phyloP scores from a whole-genome alignment of 1,284 basidiomycete species.

The Marasmius oreades region DNA sequence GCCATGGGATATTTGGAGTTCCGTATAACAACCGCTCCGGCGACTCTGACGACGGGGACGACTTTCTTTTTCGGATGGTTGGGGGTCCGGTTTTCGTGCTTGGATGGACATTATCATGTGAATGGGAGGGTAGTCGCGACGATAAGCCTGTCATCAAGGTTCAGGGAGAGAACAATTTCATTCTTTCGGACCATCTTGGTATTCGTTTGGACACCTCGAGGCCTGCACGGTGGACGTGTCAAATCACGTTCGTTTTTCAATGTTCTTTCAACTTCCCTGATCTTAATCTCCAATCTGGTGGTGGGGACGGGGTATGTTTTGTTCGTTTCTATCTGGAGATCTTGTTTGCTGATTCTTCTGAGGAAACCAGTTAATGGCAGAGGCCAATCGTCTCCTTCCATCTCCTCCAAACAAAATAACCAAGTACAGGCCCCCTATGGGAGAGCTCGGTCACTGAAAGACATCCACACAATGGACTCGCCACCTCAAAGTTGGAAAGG shows the following conservation, averaged over 20 bases:
- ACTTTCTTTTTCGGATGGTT: not conserved
- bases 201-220: conserved; percentile 16
- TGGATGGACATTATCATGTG: conserved; percentile 19
- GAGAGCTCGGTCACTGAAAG: no score
- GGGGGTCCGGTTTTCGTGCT: conserved; percentile 11
- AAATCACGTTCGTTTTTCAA: conserved; percentile 17
- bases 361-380: no score
- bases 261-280: conserved; percentile 18
- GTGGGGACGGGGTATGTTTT: not conserved
- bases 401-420: no score
- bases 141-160: conserved; percentile 15
- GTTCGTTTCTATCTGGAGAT: not conserved
- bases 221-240: conserved; percentile 15
- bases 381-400: no score
- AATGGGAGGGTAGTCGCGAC: conserved; percentile 15
- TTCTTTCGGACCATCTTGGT: conserved; percentile 15
- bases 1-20: not conserved
- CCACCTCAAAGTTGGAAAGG: no score
- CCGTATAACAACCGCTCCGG: not conserved
- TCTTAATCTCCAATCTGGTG: conserved; percentile 5
- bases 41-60: not conserved
- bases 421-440: no score
- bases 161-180: conserved; percentile 13
- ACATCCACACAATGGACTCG: no score
- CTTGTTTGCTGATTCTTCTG: not conserved